Conservation (phyloP, 2,329 filamentous ascomycete species). For the Aspergillus ibericus region DNA sequence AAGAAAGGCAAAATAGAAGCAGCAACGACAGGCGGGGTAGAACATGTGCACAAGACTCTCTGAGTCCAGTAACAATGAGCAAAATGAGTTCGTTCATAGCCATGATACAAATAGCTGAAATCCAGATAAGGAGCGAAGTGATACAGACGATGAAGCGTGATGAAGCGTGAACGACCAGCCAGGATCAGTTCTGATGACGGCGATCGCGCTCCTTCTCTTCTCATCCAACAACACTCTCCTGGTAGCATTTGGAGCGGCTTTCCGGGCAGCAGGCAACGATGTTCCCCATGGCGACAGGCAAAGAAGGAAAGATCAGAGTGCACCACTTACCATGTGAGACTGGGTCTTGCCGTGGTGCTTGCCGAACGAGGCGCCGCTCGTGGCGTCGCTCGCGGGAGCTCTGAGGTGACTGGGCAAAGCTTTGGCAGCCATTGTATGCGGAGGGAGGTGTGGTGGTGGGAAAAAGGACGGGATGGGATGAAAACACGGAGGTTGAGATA, state of each 20-base stretch:
- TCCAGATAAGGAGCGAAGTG: background rate
- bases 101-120: too few relatives aligned
- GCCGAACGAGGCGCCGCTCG: slow-evolving; percentile 38
- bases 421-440: slow-evolving; percentile 66
- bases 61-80: too few relatives aligned
- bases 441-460: slow-evolving; percentile 1
- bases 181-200: background rate
- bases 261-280: background rate
- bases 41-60: too few relatives aligned
- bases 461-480: background rate
- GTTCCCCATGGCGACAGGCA: background rate
- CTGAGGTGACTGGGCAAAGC: slow-evolving; percentile 81
- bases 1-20: too few relatives aligned
- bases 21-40: too few relatives aligned
- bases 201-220: background rate
- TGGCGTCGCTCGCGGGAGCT: slow-evolving; percentile 53
- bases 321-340: slow-evolving; percentile 54
- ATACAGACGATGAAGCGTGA: background rate
- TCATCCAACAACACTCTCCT: background rate
- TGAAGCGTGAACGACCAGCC: background rate
- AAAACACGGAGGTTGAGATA: slow-evolving; percentile 7
- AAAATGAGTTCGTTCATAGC: too few relatives aligned
- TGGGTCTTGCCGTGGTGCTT: slow-evolving; percentile 58
- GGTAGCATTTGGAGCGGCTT: background rate
- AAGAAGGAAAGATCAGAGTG: background rate